Evolutionary conservation across 2,329 filamentous ascomycete species (phyloP).

Genomic region (Pseudogymnoascus sp.): DNA sequence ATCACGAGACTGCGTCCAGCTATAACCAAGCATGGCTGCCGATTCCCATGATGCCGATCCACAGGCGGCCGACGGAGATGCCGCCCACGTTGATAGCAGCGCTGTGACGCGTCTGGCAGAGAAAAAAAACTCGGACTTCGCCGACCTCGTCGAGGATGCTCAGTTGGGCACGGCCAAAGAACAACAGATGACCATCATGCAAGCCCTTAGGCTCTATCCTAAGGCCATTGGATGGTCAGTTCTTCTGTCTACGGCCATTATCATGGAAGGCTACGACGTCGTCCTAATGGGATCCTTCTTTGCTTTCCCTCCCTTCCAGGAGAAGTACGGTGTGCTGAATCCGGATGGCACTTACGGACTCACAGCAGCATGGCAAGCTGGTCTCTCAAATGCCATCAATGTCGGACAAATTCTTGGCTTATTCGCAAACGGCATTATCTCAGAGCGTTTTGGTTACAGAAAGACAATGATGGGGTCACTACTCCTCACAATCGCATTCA

Average conservation of each 20-base stretch:
- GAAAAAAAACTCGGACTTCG: not conserved
- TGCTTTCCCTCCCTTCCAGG: constrained; percentile 22
- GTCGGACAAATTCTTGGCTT: constrained; percentile 35
- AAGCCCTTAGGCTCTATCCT: constrained; percentile 10
- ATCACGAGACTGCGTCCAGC: not conserved
- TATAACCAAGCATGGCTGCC: not conserved
- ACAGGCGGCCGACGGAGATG: not conserved
- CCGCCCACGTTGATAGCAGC: not conserved
- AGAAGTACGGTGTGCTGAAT: constrained; percentile 22
- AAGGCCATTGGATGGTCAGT: constrained; percentile 24
- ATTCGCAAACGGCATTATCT: constrained; percentile 31
- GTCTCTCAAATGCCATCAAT: constrained; percentile 30
- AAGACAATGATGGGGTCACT: constrained; percentile 37
- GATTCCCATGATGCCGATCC: not conserved
- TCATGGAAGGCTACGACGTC: constrained; percentile 32
- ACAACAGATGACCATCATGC: constrained; percentile 8
- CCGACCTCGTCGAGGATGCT: constrained; percentile 1
- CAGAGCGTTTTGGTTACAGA: constrained; percentile 29
- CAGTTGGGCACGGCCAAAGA: constrained; percentile 9
- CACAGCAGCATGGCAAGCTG: constrained; percentile 35
- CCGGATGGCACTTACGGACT: constrained; percentile 29
- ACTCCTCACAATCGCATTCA: constrained; percentile 34
- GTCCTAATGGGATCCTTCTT: constrained; percentile 29
- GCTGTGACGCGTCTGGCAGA: not conserved
- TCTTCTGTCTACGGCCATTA: constrained; percentile 27